Conservation (phyloP, 2,329 filamentous ascomycete species). For the Chrysosphaeria jannelii region DNA sequence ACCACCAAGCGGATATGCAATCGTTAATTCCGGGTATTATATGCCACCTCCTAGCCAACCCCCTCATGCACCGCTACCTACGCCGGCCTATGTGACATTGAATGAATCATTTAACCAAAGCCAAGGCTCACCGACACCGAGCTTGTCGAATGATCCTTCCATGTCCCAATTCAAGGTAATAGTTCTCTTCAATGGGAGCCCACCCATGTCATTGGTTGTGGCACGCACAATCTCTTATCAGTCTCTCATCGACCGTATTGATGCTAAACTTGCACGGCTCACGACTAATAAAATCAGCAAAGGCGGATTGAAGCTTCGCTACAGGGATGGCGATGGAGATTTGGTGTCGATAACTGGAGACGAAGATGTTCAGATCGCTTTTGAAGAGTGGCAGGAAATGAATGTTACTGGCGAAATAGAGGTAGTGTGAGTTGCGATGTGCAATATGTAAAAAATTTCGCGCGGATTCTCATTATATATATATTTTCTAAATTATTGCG, state of each 20-base stretch:
- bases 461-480: background rate
- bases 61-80: no score
- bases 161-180: conserved; percentile 77
- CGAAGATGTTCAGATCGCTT: conserved; percentile 86
- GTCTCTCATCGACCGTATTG: conserved; percentile 78
- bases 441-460: no score
- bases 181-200: conserved; percentile 60
- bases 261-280: conserved; percentile 72
- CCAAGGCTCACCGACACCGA: no score
- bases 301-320: conserved; percentile 62
- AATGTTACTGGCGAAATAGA: conserved; percentile 72
- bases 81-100: no score
- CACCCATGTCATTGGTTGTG: conserved; percentile 86
- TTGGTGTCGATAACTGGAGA: conserved; percentile 84
- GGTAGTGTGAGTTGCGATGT: conserved; percentile 43
- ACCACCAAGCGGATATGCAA: no score
- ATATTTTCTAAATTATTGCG: conserved; percentile 1
- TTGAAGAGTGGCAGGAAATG: conserved; percentile 71
- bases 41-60: no score
- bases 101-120: no score
- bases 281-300: conserved; percentile 59
- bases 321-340: conserved; percentile 76
- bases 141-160: no score
- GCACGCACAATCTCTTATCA: conserved; percentile 87
- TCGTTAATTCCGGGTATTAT: no score